These are phyloP conservation scores for Physcia stellaris DNA, from an alignment of 495 filamentous ascomycete species.

Conservation along the genomic window DNA sequence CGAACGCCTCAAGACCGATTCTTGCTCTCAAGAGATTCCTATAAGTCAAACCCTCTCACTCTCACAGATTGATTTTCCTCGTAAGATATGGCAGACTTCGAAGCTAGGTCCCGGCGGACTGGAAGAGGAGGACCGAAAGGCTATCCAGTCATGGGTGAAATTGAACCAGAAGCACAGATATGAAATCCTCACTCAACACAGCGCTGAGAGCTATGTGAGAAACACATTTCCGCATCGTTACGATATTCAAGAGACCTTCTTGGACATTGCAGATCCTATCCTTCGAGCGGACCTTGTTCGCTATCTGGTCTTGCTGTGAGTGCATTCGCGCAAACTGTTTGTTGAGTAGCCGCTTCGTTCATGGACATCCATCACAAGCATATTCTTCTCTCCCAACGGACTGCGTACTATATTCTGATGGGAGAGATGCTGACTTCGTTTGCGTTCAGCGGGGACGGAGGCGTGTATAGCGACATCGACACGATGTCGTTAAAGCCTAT, in stretches of 20 bases:
- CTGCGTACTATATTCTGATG: slow-evolving; percentile 36
- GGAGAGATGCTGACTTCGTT: no score
- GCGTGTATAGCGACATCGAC: slow-evolving; percentile 38
- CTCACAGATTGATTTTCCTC: no score
- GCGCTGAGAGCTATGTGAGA: slow-evolving; percentile 19
- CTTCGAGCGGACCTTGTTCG: slow-evolving; percentile 44
- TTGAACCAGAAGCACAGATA: slow-evolving; percentile 18
- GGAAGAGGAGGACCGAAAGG: slow-evolving; percentile 15
- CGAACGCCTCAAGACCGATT: no score
- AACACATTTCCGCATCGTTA: slow-evolving; percentile 20
- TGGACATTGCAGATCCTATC: slow-evolving; percentile 29
- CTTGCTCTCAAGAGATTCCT: no score
- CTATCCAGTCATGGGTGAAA: slow-evolving; percentile 18
- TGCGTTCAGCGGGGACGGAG: slow-evolving; percentile 25
- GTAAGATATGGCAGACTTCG: no score
- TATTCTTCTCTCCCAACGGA: slow-evolving; percentile 31
- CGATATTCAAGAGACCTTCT: slow-evolving; percentile 28
- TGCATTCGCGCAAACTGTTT: no score
- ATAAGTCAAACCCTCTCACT: no score
- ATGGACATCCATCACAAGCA: slow-evolving; percentile 19
- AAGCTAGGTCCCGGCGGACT: no score
- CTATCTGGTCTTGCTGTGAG: slow-evolving; percentile 44
- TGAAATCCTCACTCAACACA: slow-evolving; percentile 23
- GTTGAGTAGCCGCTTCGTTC: no score
- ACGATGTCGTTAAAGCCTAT: slow-evolving; percentile 23